These are phyloP conservation scores for Ettlia oleoabundans DNA, from an alignment of 139 green algal species.

Conservation along the genomic window DNA sequence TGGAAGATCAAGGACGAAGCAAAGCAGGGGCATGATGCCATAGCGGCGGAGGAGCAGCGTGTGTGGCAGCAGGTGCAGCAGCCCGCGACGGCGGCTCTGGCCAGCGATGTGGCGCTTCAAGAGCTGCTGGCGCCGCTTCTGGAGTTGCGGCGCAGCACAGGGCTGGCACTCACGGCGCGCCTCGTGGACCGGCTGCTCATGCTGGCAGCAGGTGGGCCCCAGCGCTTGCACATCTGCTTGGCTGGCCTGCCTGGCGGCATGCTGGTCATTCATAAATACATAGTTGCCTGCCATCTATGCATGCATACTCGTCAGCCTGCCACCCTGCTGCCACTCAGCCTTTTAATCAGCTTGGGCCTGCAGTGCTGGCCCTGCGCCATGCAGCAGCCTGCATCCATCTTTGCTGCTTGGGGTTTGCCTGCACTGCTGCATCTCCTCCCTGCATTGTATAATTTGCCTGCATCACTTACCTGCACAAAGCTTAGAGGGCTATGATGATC, in stretches of 20 bases:
- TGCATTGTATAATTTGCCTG: too few relatives aligned
- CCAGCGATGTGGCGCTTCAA: not conserved
- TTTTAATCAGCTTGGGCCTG: too few relatives aligned
- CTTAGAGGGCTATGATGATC: constrained; percentile 17
- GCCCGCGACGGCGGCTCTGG: not conserved
- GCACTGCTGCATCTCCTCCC: too few relatives aligned
- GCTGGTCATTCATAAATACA: too few relatives aligned
- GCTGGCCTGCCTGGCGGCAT: too few relatives aligned
- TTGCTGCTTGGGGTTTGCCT: not conserved
- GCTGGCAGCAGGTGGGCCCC: constrained; percentile 15
- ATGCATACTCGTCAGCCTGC: too few relatives aligned
- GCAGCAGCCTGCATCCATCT: too few relatives aligned
- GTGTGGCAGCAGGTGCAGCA: constrained; percentile 32
- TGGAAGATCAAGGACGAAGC: not conserved
- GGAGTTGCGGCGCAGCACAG: not conserved
- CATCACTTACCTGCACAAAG: not conserved
- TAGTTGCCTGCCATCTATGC: too few relatives aligned
- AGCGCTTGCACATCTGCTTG: not conserved
- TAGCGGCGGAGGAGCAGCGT: constrained; percentile 8
- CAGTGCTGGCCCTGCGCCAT: too few relatives aligned
- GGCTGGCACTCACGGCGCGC: constrained; percentile 1
- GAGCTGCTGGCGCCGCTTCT: constrained; percentile 16
- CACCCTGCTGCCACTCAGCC: too few relatives aligned
- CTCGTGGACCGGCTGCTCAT: constrained; percentile 30
- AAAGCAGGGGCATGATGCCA: not conserved